phyloP scores from a whole-genome alignment of 306 rosid genomes.

The Citrullus mucosospermus region DNA sequence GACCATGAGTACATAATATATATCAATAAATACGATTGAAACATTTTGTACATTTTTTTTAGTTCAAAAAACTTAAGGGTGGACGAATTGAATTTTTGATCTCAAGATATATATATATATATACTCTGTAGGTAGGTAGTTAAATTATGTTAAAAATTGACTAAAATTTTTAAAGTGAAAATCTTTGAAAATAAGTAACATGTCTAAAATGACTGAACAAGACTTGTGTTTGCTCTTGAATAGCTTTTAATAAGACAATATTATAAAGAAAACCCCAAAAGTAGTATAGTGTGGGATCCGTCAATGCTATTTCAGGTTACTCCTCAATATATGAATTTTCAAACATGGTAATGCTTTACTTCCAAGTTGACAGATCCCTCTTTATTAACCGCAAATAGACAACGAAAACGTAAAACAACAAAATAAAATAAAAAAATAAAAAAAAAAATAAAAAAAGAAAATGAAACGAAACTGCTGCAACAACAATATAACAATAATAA shows the following conservation, averaged over 20 bases:
- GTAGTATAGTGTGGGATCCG: background rate
- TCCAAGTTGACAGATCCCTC: background rate
- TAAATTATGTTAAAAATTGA: no score
- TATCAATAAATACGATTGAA: no score
- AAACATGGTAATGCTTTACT: background rate
- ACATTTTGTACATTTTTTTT: no score
- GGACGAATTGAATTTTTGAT: no score
- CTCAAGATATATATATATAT: no score
- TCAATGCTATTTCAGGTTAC: background rate
- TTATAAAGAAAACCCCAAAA: background rate
- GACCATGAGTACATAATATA: no score
- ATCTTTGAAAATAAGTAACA: background rate
- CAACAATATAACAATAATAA: background rate
- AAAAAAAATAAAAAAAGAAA: background rate
- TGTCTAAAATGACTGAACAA: background rate
- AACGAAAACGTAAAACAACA: background rate
- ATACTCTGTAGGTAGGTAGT: no score
- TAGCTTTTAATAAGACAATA: background rate
- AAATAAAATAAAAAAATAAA: background rate
- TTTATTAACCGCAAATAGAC: background rate
- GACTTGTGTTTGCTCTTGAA: background rate
- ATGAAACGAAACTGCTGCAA: background rate
- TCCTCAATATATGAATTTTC: background rate
- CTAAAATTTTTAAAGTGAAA: no score
- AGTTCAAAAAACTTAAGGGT: no score